phyloP scores from a whole-genome alignment of 1,284 basidiomycete species.

The Apiotrichum siamense region DNA sequence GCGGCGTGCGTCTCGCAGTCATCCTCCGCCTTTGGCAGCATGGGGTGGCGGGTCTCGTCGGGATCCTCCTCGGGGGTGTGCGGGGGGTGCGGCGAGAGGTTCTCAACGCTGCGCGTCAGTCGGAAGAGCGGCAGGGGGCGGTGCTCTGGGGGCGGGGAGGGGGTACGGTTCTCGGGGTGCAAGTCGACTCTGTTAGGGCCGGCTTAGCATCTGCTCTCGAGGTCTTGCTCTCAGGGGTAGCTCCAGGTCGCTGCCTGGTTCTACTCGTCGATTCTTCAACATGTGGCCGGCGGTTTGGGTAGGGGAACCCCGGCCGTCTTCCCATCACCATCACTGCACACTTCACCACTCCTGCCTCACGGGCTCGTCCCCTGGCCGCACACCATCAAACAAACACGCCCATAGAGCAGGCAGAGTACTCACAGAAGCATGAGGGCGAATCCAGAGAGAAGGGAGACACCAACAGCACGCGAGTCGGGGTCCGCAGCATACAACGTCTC shows the following conservation, averaged over 20 bases:
- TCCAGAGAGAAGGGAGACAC: slow-evolving; percentile 66
- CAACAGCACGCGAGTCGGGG: slow-evolving; percentile 54
- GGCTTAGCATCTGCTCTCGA: no score
- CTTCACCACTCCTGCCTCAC: no score
- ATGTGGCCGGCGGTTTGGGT: no score
- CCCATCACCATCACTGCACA: no score
- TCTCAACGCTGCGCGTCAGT: slow-evolving; percentile 34
- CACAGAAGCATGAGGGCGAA: slow-evolving; percentile 78
- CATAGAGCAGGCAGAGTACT: slow-evolving; percentile 35
- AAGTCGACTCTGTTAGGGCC: no score
- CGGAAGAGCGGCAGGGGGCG: slow-evolving; percentile 28
- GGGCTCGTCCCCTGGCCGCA: no score
- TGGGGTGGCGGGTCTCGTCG: background rate
- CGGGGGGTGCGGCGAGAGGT: slow-evolving; percentile 39
- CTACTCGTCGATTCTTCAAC: no score
- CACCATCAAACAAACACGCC: no score
- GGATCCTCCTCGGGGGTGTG: slow-evolving; percentile 11
- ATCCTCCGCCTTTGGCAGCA: slow-evolving; percentile 12
- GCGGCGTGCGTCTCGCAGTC: slow-evolving; percentile 12
- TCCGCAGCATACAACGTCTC: slow-evolving; percentile 44
- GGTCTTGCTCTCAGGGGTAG: no score
- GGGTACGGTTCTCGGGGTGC: background rate
- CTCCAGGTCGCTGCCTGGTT: no score
- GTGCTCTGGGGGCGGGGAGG: no score
- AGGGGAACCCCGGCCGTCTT: no score